These are phyloP conservation scores for Psilocybe mexicana DNA, from an alignment of 1,284 basidiomycete species.

Conservation along the genomic window DNA sequence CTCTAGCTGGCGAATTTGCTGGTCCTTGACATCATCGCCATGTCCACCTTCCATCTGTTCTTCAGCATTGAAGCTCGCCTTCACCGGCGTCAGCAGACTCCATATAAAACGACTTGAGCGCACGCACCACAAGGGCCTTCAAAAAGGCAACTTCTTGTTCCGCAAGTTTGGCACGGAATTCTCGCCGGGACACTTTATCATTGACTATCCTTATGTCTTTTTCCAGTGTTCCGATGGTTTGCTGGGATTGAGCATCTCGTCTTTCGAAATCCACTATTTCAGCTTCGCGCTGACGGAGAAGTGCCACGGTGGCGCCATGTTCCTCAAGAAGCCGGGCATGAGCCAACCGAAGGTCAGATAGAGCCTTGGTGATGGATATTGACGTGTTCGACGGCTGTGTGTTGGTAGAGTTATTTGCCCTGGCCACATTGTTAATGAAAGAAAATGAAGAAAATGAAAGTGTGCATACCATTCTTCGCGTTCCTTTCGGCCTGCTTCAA, in stretches of 20 bases:
- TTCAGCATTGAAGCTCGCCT: constrained; percentile 66
- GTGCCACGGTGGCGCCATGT: constrained; percentile 54
- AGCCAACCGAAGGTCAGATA: constrained; percentile 56
- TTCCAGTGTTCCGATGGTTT: constrained; percentile 36
- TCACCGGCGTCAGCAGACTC: not conserved
- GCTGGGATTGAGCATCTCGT: constrained; percentile 36
- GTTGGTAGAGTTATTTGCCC: constrained; percentile 40
- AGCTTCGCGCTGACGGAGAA: constrained; percentile 50
- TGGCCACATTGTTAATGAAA: constrained; percentile 19
- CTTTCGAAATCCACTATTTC: constrained; percentile 44
- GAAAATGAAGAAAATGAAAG: not conserved
- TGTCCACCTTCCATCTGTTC: constrained; percentile 31
- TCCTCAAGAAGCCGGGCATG: constrained; percentile 67
- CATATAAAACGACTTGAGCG: not conserved
- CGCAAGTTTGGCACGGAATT: constrained; percentile 47
- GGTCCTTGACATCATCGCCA: constrained; percentile 37
- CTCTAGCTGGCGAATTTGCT: constrained; percentile 61
- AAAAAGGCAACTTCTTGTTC: constrained; percentile 65
- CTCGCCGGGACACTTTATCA: constrained; percentile 44
- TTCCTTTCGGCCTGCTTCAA: constrained; percentile 56
- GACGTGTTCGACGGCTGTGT: constrained; percentile 46
- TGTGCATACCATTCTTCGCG: constrained; percentile 52
- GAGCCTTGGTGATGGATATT: constrained; percentile 51
- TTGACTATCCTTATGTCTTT: constrained; percentile 36
- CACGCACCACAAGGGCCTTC: constrained; percentile 60